Evolutionary conservation across 2,329 filamentous ascomycete species (phyloP), one percentile per base, ranked within the genome.

Genomic region (Colletotrichum eleusines): DNA sequence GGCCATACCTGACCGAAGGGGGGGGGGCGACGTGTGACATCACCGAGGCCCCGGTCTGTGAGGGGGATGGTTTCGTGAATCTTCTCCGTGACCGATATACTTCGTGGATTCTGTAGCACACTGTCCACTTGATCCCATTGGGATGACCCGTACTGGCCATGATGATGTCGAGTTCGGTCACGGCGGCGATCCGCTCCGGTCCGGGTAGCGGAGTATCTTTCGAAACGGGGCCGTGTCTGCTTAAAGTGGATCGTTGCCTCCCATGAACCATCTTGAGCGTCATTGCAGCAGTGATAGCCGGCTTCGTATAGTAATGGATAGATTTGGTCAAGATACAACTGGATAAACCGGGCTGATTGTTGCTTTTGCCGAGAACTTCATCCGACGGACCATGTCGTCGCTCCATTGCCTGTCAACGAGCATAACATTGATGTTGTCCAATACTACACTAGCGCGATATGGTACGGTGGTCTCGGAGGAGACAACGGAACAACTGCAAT

Each of bases 21-120:
- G 20, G 23, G 2, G 48, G 53, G 60, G 26, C 48, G 46, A 38
- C 8, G 26, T 31, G 26, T 70, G 63, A 67, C 68, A 70, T 67
- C 63, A 70, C 16, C 26, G 6, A 6, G 0, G 54, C 12, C n/a
- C 20, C 58, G 28, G 23, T 18, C 7, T 33, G 14, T 28, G 14
- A 31, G 18, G 54, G 16, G 23, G 28, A 50, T 31, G 16, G 31
- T 23, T 40, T 42, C 11, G 23, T 33, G 14, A 20, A 28, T 26
- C 14, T 40, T 28, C 16, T 57, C 28, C 11, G 20, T 26, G 40
- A 16, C 31, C 28, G 59, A 57, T 18, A 11, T 6, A 33, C 31
- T 33, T 3, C 4, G 31, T 33, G 31, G 14, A 38, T 9, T 2
- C 14, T 18, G 33, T 5, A 38, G 14, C 33, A 16, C 11, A 23